Evolutionary conservation across 1,284 basidiomycete species (phyloP).

Genomic region (Leccinum angustisporum): DNA sequence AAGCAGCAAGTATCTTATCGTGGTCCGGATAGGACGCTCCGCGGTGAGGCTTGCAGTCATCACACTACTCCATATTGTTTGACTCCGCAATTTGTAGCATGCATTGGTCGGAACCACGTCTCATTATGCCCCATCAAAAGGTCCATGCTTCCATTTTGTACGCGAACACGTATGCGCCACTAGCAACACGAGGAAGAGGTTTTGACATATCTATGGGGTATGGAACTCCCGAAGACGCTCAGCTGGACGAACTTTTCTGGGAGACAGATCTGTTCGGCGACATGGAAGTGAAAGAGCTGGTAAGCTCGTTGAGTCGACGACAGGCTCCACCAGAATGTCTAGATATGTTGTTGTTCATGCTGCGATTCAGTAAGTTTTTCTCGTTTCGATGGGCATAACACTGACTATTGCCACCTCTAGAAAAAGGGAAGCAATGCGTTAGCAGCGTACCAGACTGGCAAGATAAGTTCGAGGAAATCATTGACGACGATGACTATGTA

Average conservation of each 20-base stretch:
- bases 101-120: not conserved
- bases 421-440: constrained; percentile 25
- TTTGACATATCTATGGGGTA: not conserved
- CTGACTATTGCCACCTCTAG: constrained; percentile 5
- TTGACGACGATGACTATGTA: constrained; percentile 5
- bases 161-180: not conserved
- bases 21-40: not conserved
- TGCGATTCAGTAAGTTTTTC: not conserved
- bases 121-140: not conserved
- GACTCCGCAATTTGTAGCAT: not conserved
- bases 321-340: not conserved
- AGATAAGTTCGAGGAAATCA: constrained; percentile 10
- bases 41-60: not conserved
- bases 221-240: not conserved
- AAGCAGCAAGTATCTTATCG: not conserved
- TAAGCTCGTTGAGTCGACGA: not conserved
- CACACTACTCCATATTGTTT: not conserved
- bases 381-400: not conserved
- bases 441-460: constrained; percentile 13
- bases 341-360: not conserved
- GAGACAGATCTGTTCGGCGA: not conserved
- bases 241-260: not conserved
- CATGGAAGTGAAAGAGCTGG: not conserved
- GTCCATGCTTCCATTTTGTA: not conserved
- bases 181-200: not conserved